Evolutionary conservation across 2,329 filamentous ascomycete genomes (phyloP).

Genomic region (Trichoderma hamatum): DNA sequence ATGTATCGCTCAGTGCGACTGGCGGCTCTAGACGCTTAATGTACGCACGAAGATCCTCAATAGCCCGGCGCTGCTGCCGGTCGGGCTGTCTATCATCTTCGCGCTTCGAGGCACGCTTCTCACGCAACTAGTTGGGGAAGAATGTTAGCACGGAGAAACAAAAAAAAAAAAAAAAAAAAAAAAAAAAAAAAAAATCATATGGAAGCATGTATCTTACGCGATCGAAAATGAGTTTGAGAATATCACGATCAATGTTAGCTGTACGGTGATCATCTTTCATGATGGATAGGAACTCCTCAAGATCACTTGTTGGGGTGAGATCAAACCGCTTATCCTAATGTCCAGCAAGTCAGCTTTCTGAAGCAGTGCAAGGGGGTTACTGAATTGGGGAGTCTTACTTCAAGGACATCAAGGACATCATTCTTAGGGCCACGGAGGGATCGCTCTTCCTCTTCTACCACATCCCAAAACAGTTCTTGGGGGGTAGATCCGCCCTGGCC

Average conservation of each 20-base stretch:
- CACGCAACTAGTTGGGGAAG: constrained; percentile 63
- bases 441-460: constrained; percentile 90
- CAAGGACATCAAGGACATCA: constrained; percentile 83
- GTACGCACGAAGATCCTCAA: constrained; percentile 80
- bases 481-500: constrained; percentile 84
- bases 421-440: constrained; percentile 80
- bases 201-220: constrained; percentile 54
- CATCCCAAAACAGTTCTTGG: constrained; percentile 93
- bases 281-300: constrained; percentile 83
- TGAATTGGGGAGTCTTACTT: constrained; percentile 61
- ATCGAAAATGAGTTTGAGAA: constrained; percentile 79
- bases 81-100: constrained; percentile 87
- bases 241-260: constrained; percentile 81
- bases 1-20: constrained; percentile 75
- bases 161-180: neutral
- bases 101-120: constrained; percentile 78
- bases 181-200: neutral
- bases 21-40: constrained; percentile 92
- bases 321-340: constrained; percentile 88
- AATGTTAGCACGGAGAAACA: constrained; percentile 12
- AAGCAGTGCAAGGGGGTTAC: neutral
- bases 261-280: constrained; percentile 87
- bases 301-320: constrained; percentile 80
- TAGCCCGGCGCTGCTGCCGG: constrained; percentile 79
- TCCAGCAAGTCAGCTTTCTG: constrained; percentile 25